Percentiles rank a stretch among this genome's conserved stretches.
Conservation (phyloP, 441 rosid species). For the Pelargonium fulgidum region DNA sequence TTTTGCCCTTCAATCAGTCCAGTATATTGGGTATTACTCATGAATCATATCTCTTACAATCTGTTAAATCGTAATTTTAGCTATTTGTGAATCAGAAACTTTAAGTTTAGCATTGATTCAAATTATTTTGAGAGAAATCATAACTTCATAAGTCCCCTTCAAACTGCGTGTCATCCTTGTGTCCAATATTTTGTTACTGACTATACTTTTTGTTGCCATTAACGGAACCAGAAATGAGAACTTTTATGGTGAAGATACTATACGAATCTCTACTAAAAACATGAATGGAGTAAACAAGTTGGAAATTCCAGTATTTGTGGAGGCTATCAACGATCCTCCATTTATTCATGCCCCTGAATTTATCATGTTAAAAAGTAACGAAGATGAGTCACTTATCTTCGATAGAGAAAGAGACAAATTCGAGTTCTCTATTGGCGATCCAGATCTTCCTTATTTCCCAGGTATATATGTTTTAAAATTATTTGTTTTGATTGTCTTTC, state of each 20-base stretch:
- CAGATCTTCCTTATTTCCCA: slow-evolving; percentile 57
- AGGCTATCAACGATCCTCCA: slow-evolving; percentile 79
- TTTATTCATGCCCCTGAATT: slow-evolving; percentile 46
- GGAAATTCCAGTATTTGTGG: slow-evolving; percentile 47
- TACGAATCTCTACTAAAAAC: slow-evolving; percentile 59
- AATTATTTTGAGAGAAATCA: no score
- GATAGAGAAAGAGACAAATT: slow-evolving; percentile 41
- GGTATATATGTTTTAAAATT: slow-evolving; percentile 33
- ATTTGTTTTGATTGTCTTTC: neutral
- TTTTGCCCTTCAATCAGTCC: slow-evolving; percentile 58
- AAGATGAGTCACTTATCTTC: slow-evolving; percentile 45
- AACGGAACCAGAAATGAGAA: slow-evolving; percentile 47
- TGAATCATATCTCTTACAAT: neutral
- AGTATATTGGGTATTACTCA: slow-evolving; percentile 64
- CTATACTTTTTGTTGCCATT: neutral
- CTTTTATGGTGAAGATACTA: slow-evolving; percentile 63
- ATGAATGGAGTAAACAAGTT: slow-evolving; percentile 55
- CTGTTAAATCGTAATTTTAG: neutral
- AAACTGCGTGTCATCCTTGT: neutral
- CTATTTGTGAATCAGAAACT: neutral
- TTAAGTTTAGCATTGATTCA: neutral
- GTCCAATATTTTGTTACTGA: neutral
- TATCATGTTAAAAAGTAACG: slow-evolving; percentile 38
- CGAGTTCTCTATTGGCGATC: slow-evolving; percentile 68
- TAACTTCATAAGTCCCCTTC: no score